Evolutionary conservation across 805 yeast species (phyloP), one percentile per base, ranked within the genome.

Genomic region (Yamadazyma insecticola): DNA sequence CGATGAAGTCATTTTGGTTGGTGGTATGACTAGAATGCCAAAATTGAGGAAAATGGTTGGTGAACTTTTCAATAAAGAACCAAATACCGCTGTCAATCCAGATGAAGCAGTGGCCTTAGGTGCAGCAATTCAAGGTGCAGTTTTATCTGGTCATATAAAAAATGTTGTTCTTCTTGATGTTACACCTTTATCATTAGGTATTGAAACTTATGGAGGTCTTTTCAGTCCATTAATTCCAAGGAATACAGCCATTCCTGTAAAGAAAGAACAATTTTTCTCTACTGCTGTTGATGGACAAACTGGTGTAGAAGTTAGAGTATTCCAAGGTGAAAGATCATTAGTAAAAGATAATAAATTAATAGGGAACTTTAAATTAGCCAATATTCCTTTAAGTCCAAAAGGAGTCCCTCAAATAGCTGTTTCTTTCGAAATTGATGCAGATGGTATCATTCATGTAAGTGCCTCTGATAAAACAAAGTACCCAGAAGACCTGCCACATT

Each of bases 11-110:
- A 74, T 84, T 26, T 53, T 84, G 25, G 94, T 84, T 23, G 95
- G 95, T 36, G 95, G 95, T 42, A 84, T 84, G 94, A 83, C 95
- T 4, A 67, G 94, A 57, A 84, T 84, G 95, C 94, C 94, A 33
- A 78, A 76, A 57, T 76, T 84, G 37, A 63, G 87, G 39, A 68
- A 67, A 22, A 65, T 77, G 6, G 90, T 84, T 13, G 71, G 67
- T 40, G 62, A 63, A 7, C 41, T 79, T 11, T 82, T 84, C 51
- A 67, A 71, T 20, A 78, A 72, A 50, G 66, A 70, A 39, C 89
- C 90, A 23, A 80, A 78, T 32, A 76, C 81, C 25, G 72, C 76
- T 13, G 85, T 84, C 9, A 84, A 84, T 52, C 94, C 95, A n/a
- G 95, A 84, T 55, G 95, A 84, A 58, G 89, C 92, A n/a, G 94